These are phyloP conservation scores for Blastobotrys elegans DNA, from an alignment of 1,139 yeast genomes.

Conservation along the genomic window DNA sequence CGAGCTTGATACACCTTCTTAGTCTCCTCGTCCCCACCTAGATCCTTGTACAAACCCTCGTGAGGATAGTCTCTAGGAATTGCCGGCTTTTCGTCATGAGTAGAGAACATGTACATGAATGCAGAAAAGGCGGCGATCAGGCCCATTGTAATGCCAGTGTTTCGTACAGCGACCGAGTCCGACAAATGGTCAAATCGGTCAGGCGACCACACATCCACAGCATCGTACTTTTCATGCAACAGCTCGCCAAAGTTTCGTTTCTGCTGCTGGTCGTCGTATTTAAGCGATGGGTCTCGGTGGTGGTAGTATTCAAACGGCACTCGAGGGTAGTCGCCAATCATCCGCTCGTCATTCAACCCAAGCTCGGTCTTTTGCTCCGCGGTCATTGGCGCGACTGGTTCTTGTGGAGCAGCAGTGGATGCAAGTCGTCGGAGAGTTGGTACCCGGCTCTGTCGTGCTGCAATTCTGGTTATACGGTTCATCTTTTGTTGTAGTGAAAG, in stretches of 20 bases:
- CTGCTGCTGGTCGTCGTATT: slow-evolving; percentile 77
- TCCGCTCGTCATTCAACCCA: slow-evolving; percentile 19
- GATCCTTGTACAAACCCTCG: slow-evolving; percentile 67
- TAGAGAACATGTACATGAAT: slow-evolving; percentile 50
- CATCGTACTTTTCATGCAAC: slow-evolving; percentile 63
- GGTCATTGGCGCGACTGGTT: slow-evolving; percentile 6
- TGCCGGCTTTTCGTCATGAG: slow-evolving; percentile 67
- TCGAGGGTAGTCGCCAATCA: slow-evolving; percentile 47
- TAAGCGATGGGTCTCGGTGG: slow-evolving; percentile 61
- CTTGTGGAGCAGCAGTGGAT: slow-evolving; percentile 1
- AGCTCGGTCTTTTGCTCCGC: slow-evolving; percentile 10
- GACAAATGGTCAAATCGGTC: slow-evolving; percentile 61
- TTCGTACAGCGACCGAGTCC: slow-evolving; percentile 56
- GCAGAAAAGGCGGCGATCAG: slow-evolving; percentile 52
- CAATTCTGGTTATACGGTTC: neutral
- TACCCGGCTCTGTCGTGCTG: neutral
- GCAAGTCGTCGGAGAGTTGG: slow-evolving; percentile 8
- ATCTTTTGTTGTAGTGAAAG: neutral
- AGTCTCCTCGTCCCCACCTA: slow-evolving; percentile 51
- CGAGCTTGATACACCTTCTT: slow-evolving; percentile 31
- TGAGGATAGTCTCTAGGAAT: slow-evolving; percentile 72
- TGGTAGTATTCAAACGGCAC: slow-evolving; percentile 48
- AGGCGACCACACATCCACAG: slow-evolving; percentile 83
- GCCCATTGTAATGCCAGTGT: slow-evolving; percentile 49
- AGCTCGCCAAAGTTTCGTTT: slow-evolving; percentile 77